Conservation (phyloP, 2,329 filamentous ascomycete genomes). For the Rachicladosporium sp. region DNA sequence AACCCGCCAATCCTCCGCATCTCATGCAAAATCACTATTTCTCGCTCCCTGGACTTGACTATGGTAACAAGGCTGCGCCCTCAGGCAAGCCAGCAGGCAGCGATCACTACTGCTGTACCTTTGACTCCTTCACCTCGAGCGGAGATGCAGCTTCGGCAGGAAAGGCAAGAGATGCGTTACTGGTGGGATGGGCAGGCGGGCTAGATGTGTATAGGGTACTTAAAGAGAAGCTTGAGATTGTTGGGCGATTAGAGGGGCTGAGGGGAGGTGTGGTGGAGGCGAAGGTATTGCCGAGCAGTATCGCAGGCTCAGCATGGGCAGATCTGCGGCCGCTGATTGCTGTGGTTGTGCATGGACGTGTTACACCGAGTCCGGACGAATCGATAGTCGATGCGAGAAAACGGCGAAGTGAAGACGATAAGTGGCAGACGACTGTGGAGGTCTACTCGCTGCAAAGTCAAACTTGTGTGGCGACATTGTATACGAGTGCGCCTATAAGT, state of each 20-base stretch:
- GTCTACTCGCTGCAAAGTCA: slow-evolving; percentile 75
- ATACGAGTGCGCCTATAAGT: slow-evolving; percentile 54
- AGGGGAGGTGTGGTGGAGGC: slow-evolving; percentile 69
- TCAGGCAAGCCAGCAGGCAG: slow-evolving; percentile 25
- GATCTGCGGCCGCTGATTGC: slow-evolving; percentile 61
- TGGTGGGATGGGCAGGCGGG: slow-evolving; percentile 70
- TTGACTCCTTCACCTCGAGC: slow-evolving; percentile 53
- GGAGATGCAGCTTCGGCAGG: slow-evolving; percentile 33
- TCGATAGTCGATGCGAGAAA: slow-evolving; percentile 21
- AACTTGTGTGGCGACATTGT: slow-evolving; percentile 57
- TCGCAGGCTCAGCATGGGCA: slow-evolving; percentile 39
- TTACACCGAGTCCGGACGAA: slow-evolving; percentile 27
- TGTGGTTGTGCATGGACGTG: slow-evolving; percentile 67
- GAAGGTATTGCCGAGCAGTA: slow-evolving; percentile 65
- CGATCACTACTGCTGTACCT: slow-evolving; percentile 66
- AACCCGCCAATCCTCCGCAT: slow-evolving; percentile 22
- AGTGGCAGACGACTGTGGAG: slow-evolving; percentile 79
- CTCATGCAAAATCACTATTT: slow-evolving; percentile 25
- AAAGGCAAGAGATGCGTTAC: slow-evolving; percentile 49
- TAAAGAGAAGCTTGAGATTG: slow-evolving; percentile 56
- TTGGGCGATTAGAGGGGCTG: slow-evolving; percentile 62
- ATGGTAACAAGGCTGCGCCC: slow-evolving; percentile 13
- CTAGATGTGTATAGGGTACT: slow-evolving; percentile 64
- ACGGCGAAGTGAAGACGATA: slow-evolving; percentile 33
- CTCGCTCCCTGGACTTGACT: slow-evolving; percentile 17